A percentile compares a stretch with the other conserved stretches of the same genome.
Evolutionary conservation across 129 eudicot species (phyloP).

Genomic region (Helianthus tuberosus): DNA sequence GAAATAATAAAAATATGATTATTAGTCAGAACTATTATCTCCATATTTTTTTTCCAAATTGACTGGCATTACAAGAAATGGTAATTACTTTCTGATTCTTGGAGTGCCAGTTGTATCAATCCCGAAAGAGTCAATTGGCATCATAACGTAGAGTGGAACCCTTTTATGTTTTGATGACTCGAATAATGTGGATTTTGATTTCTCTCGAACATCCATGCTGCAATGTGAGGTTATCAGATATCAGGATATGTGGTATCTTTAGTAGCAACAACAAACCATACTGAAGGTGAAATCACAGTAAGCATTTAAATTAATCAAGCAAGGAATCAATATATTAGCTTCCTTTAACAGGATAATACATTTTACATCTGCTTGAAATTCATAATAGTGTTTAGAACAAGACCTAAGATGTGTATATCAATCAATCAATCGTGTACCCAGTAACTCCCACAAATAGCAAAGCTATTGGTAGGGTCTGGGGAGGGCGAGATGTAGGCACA

Average conservation of each 20-base stretch:
- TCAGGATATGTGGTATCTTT: slow-evolving; percentile 1
- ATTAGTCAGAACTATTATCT: slow-evolving; percentile 20
- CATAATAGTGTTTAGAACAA: neutral
- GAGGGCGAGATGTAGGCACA: no score
- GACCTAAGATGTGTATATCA: neutral
- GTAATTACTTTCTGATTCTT: slow-evolving; percentile 60
- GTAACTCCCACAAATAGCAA: no score
- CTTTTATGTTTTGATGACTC: slow-evolving; percentile 62
- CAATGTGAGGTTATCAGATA: slow-evolving; percentile 31
- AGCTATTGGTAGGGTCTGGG: no score
- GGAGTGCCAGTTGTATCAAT: slow-evolving; percentile 62
- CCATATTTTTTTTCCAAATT: slow-evolving; percentile 13
- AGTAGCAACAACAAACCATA: no score
- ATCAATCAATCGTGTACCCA: no score
- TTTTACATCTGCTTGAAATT: slow-evolving; percentile 2
- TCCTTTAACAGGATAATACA: neutral
- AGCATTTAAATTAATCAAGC: neutral
- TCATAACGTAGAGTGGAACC: slow-evolving; percentile 67
- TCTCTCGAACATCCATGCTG: slow-evolving; percentile 73
- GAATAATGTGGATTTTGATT: slow-evolving; percentile 52
- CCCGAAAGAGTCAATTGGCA: slow-evolving; percentile 67
- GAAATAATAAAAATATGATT: slow-evolving; percentile 1
- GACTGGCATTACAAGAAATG: slow-evolving; percentile 9
- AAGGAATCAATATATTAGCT: neutral
- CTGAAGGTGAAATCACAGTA: neutral